Conservation (phyloP, 78 protist species). For the Anaeramoeba ignava region DNA sequence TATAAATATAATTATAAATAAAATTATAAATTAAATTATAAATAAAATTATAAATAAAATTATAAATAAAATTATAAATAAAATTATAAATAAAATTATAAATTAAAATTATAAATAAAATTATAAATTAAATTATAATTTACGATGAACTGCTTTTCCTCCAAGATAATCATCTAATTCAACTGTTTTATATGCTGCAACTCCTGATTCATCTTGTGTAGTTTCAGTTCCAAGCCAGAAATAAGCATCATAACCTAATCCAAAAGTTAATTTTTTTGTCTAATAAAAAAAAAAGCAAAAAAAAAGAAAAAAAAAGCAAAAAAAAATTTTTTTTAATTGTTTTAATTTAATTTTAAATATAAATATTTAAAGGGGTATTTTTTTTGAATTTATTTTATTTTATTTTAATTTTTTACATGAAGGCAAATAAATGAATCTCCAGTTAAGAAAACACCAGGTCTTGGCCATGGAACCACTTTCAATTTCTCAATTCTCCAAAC, state of each 20-base stretch:
- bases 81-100: too few relatives aligned
- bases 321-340: too few relatives aligned
- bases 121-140: conserved; percentile 51
- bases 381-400: not conserved
- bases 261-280: not conserved
- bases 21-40: too few relatives aligned
- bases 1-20: too few relatives aligned
- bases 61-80: too few relatives aligned
- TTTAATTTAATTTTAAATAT: too few relatives aligned
- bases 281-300: not conserved
- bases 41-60: too few relatives aligned
- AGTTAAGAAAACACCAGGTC: conserved; percentile 19
- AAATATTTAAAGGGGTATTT: too few relatives aligned
- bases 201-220: conserved; percentile 63
- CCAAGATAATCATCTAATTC: conserved; percentile 51
- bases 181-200: conserved; percentile 64
- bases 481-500: conserved; percentile 29
- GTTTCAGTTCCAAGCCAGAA: conserved; percentile 52
- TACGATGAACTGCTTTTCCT: conserved; percentile 28
- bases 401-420: not conserved
- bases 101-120: not conserved
- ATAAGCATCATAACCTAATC: conserved; percentile 22
- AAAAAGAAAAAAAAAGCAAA: too few relatives aligned
- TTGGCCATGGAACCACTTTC: conserved; percentile 6
- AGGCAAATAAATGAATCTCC: conserved; percentile 41